Percentiles rank a stretch among this genome's conserved stretches.
Conservation (phyloP, 164 flowering plant genomes). For the Dillenia suffruticosa region DNA sequence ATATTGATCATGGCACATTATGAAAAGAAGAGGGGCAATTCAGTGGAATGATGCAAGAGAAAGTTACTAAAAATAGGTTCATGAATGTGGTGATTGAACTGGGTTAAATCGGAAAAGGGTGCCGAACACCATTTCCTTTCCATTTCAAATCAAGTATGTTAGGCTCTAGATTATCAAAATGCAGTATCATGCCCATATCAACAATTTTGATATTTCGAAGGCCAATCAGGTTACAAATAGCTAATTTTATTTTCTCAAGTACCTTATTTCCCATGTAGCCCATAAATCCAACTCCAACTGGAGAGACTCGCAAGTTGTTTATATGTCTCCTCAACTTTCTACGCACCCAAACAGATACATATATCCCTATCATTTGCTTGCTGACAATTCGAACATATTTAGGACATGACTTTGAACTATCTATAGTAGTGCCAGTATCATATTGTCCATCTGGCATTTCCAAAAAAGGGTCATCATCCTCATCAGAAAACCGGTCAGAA, state of each 20-base stretch:
- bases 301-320: constrained; percentile 78
- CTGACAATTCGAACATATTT: constrained; percentile 79
- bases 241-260: too few relatives aligned
- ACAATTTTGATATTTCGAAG: too few relatives aligned
- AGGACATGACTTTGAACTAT: constrained; percentile 22
- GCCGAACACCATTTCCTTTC: too few relatives aligned
- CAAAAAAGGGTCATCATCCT: constrained; percentile 38
- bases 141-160: too few relatives aligned
- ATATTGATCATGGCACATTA: neutral
- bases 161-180: too few relatives aligned
- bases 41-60: too few relatives aligned
- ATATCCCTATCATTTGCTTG: constrained; percentile 98
- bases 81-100: too few relatives aligned
- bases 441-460: constrained; percentile 21
- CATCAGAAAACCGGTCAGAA: constrained; percentile 36
- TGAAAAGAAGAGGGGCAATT: neutral
- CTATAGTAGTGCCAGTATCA: constrained; percentile 8
- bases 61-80: too few relatives aligned
- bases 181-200: too few relatives aligned
- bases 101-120: too few relatives aligned
- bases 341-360: constrained; percentile 86
- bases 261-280: constrained; percentile 99
- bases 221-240: too few relatives aligned
- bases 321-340: constrained; percentile 77
- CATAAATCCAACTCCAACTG: constrained; percentile 96